These are phyloP conservation scores for Zopfia rhizophila DNA, from an alignment of 2,329 filamentous ascomycete genomes.

Conservation along the genomic window DNA sequence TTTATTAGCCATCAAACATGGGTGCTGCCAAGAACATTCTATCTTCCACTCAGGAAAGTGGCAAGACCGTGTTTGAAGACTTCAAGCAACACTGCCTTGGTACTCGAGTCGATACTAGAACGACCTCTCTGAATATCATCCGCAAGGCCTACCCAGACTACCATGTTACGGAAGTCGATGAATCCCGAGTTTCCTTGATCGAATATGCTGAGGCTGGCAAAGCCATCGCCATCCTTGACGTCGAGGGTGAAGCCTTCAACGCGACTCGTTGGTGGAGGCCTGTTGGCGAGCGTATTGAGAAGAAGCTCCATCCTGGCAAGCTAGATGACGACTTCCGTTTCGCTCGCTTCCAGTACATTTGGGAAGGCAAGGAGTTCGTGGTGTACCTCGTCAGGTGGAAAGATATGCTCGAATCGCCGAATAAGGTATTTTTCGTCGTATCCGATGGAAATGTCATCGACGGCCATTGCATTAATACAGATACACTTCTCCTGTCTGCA, in stretches of 20 bases:
- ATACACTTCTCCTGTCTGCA: constrained; percentile 65
- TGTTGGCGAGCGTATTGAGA: constrained; percentile 33
- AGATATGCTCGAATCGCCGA: constrained; percentile 36
- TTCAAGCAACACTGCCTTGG: constrained; percentile 34
- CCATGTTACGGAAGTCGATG: constrained; percentile 37
- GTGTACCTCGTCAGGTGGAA: constrained; percentile 41
- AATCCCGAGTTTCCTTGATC: constrained; percentile 25
- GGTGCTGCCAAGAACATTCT: constrained; percentile 20
- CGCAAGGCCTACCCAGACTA: constrained; percentile 32
- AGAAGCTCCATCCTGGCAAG: constrained; percentile 20
- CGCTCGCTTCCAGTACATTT: constrained; percentile 39
- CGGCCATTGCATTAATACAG: constrained; percentile 42
- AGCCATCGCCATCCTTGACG: constrained; percentile 27
- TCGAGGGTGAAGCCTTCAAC: constrained; percentile 28
- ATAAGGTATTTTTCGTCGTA: constrained; percentile 34
- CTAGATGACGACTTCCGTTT: constrained; percentile 32
- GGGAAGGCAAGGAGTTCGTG: constrained; percentile 38
- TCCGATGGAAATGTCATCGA: constrained; percentile 18
- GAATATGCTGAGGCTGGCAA: constrained; percentile 36
- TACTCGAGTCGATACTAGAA: constrained; percentile 35
- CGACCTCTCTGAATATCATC: constrained; percentile 25
- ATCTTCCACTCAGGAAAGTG: constrained; percentile 11
- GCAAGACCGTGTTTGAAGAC: constrained; percentile 14
- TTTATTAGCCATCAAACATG: too few relatives aligned
- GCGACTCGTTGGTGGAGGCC: constrained; percentile 29